Percentiles rank a stretch among this genome's conserved stretches.
Evolutionary conservation across 345 rosid genomes (phyloP).

Genomic region (thale cress (Arabidopsis thaliana)): DNA sequence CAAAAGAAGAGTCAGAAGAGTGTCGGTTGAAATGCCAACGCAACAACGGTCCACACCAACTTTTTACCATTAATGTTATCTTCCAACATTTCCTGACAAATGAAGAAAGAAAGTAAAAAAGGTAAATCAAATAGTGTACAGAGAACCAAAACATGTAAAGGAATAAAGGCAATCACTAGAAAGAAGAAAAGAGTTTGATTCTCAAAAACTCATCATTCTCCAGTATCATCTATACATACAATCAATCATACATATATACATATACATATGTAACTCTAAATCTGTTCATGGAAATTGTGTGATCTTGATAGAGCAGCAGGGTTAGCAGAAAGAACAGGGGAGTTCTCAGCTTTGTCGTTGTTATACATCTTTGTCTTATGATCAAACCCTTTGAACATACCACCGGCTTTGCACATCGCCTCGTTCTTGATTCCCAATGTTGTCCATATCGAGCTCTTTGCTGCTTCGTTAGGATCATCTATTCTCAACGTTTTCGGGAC

Average conservation of each 20-base stretch:
- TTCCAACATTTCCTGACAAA: constrained; percentile 11
- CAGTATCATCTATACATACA: constrained; percentile 33
- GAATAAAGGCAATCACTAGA: neutral
- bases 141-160: constrained; percentile 11
- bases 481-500: constrained; percentile 79
- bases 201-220: constrained; percentile 41
- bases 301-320: constrained; percentile 93
- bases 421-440: constrained; percentile 70
- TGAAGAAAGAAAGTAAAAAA: constrained; percentile 13
- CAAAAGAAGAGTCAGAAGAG: constrained; percentile 11
- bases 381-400: constrained; percentile 66
- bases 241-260: constrained; percentile 30
- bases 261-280: constrained; percentile 37
- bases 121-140: neutral
- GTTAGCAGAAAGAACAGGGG: constrained; percentile 61
- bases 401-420: constrained; percentile 52
- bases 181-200: constrained; percentile 36
- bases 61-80: constrained; percentile 37
- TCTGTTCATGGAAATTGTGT: constrained; percentile 67
- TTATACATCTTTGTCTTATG: constrained; percentile 55
- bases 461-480: constrained; percentile 73
- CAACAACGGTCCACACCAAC: constrained; percentile 30
- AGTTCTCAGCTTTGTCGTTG: constrained; percentile 45
- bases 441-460: constrained; percentile 82
- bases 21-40: constrained; percentile 43